A percentile compares a stretch with the other conserved stretches of the same genome.
Evolutionary conservation across 2,329 filamentous ascomycete genomes (phyloP).

Genomic region (Pseudogymnoascus verrucosus): DNA sequence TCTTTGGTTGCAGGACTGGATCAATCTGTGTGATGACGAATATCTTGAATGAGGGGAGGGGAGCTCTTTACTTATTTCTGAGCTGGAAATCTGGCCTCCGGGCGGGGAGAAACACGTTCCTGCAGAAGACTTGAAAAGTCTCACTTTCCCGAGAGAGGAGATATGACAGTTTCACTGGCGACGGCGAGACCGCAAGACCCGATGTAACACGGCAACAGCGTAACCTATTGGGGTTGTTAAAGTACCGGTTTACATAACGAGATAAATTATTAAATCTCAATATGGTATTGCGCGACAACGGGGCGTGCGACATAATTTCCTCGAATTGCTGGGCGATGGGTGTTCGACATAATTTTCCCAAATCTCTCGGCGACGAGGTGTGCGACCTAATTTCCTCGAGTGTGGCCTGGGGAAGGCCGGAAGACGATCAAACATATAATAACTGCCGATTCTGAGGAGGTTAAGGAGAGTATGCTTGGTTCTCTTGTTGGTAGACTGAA

Average conservation of each 20-base stretch:
- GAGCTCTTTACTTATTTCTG: not conserved
- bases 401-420: no score
- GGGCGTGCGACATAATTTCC: not conserved
- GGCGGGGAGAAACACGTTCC: not conserved
- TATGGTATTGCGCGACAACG: not conserved
- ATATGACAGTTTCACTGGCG: not conserved
- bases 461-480: not conserved
- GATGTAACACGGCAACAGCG: not conserved
- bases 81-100: not conserved
- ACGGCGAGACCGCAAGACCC: not conserved
- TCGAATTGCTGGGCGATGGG: not conserved
- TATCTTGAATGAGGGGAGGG: not conserved
- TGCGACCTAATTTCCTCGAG: not conserved
- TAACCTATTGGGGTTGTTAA: not conserved
- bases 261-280: not conserved
- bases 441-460: not conserved
- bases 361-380: not conserved
- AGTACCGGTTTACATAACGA: not conserved
- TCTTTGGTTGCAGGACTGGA: not conserved
- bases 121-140: not conserved
- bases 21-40: not conserved
- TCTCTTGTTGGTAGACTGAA: not conserved
- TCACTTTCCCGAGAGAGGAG: not conserved
- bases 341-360: not conserved
- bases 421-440: not conserved